phyloP scores from a whole-genome alignment of 208 protist species.

The Acanthamoeba lenticulata region DNA sequence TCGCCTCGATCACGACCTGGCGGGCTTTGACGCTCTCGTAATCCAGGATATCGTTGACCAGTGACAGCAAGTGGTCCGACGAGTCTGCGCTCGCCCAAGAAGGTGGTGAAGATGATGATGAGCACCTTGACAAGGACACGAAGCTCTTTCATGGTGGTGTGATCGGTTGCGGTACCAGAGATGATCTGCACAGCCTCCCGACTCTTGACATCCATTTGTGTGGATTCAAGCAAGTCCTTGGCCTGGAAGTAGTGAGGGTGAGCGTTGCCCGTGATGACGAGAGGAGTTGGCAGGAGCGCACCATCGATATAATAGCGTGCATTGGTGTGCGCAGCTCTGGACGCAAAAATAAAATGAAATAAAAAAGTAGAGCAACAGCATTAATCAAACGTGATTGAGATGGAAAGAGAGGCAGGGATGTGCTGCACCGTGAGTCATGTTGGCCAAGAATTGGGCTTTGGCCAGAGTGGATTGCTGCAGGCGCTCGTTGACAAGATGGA shows the following conservation, averaged over 20 bases:
- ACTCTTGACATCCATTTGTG: neutral
- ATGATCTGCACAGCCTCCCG: neutral
- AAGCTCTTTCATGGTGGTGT: too few relatives aligned
- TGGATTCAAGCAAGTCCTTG: neutral
- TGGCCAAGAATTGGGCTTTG: neutral
- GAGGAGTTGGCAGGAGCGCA: neutral
- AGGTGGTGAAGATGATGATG: too few relatives aligned
- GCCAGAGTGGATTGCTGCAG: neutral
- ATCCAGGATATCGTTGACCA: slow-evolving; percentile 49
- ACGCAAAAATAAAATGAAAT: neutral
- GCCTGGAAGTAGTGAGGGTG: neutral
- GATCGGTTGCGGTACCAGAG: neutral
- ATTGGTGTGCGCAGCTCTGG: neutral
- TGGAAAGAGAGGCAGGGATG: neutral
- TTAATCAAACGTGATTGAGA: neutral
- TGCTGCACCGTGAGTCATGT: neutral
- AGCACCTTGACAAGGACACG: too few relatives aligned
- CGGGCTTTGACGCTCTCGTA: neutral
- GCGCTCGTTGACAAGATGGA: neutral
- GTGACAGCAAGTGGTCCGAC: slow-evolving; percentile 23
- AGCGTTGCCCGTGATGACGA: neutral
- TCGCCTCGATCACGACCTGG: neutral
- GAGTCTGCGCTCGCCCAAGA: too few relatives aligned
- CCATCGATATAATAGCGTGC: neutral
- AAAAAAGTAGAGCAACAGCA: neutral